phyloP scores from a whole-genome alignment of 257 asterid species.

The Nicotiana tomentosiformis region DNA sequence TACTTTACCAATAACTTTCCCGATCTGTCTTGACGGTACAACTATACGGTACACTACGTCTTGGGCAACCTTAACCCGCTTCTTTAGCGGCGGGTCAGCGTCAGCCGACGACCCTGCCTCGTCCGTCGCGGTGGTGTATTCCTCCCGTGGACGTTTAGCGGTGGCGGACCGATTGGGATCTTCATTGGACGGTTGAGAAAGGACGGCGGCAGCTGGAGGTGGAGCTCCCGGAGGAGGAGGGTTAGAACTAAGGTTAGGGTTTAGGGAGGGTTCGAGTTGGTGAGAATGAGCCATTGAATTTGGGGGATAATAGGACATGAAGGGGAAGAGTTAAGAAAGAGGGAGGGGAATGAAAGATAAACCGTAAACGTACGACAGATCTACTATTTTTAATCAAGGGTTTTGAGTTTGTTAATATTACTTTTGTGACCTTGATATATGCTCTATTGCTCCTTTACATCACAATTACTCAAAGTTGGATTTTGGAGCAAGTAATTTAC shows the following conservation, averaged over 20 bases:
- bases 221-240: conserved; percentile 23
- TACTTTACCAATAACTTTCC: conserved; percentile 88
- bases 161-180: conserved; percentile 20
- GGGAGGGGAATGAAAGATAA: background rate
- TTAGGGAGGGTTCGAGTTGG: conserved; percentile 19
- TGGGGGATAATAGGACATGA: background rate
- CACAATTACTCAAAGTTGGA: no score
- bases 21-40: conserved; percentile 91
- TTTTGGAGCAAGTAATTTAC: no score
- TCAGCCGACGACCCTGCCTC: conserved; percentile 37
- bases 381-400: no score
- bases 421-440: no score
- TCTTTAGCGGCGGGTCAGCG: conserved; percentile 50
- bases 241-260: conserved; percentile 23
- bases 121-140: conserved; percentile 30
- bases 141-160: conserved; percentile 69
- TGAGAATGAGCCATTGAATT: conserved; percentile 37
- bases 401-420: no score
- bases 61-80: conserved; percentile 56
- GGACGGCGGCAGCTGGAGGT: conserved; percentile 2
- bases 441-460: no score
- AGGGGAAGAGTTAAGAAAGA: background rate
- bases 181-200: conserved; percentile 19
- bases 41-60: conserved; percentile 81
- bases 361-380: background rate